Conservation (phyloP, 1,284 basidiomycete genomes). For the Mycena sp. region DNA sequence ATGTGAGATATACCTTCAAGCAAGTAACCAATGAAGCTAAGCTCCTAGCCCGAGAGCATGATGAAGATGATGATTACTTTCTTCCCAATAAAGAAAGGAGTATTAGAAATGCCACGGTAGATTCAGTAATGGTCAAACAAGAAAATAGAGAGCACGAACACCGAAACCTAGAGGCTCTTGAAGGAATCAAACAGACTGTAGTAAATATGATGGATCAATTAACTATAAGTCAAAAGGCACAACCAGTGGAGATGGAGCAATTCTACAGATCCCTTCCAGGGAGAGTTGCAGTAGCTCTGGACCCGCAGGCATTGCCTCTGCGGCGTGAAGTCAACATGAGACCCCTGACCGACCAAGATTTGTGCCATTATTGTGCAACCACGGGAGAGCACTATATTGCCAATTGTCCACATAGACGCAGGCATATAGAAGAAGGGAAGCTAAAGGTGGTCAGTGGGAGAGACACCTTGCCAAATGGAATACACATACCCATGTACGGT, state of each 20-base stretch:
- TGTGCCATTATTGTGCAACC: conserved; percentile 3
- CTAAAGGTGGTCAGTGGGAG: neutral
- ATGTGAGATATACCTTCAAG: too few species aligned
- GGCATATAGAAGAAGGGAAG: neutral
- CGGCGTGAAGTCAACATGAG: neutral
- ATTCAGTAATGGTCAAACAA: too few species aligned
- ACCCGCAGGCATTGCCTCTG: neutral
- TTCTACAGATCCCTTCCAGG: conserved; percentile 7
- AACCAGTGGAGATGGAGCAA: neutral
- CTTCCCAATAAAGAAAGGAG: too few species aligned
- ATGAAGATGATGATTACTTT: too few species aligned
- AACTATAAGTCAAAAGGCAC: too few species aligned
- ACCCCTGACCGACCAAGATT: neutral
- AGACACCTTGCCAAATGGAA: neutral
- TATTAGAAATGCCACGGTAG: too few species aligned
- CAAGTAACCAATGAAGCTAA: too few species aligned
- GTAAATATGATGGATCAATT: too few species aligned
- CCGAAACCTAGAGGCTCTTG: too few species aligned
- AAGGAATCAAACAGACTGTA: too few species aligned
- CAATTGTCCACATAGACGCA: neutral
- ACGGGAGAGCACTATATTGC: neutral
- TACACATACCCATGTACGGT: neutral
- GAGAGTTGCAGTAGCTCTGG: neutral
- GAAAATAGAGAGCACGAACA: too few species aligned
- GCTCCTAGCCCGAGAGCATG: too few species aligned